A percentile compares a stretch with the other conserved stretches of the same genome.
These are phyloP conservation scores for Ochromonas danica DNA, from an alignment of 108 stramenopile genomes.

Conservation along the genomic window DNA sequence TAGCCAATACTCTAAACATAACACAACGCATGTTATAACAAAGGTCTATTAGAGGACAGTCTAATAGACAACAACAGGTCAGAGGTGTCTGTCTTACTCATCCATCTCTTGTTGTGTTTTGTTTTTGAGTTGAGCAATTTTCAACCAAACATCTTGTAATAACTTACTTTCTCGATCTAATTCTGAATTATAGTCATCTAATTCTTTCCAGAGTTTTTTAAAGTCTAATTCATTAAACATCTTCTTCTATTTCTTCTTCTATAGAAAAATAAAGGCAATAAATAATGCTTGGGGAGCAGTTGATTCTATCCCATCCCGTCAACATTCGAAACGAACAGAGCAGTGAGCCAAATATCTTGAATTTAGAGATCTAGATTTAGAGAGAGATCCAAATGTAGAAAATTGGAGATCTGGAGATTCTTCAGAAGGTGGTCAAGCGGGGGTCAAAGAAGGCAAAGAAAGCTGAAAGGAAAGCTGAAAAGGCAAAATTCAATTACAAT, in stretches of 20 bases:
- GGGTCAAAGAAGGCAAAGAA: too few species aligned
- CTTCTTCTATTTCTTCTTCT: background rate
- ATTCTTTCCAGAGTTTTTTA: slow-evolving; percentile 25
- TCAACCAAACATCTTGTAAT: slow-evolving; percentile 34
- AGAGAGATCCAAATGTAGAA: too few species aligned
- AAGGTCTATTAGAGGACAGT: background rate
- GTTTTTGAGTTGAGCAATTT: slow-evolving; percentile 21
- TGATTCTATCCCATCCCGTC: too few species aligned
- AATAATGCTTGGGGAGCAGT: background rate
- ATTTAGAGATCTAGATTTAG: too few species aligned
- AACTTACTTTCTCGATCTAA: background rate
- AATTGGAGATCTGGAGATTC: too few species aligned
- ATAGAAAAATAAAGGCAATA: background rate
- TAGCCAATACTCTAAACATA: background rate
- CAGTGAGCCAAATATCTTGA: too few species aligned
- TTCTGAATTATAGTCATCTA: slow-evolving; percentile 33
- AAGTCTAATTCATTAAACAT: slow-evolving; percentile 31
- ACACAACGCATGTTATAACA: background rate
- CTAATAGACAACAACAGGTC: background rate
- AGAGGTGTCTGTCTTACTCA: background rate
- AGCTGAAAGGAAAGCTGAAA: too few species aligned
- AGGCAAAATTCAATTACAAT: too few species aligned
- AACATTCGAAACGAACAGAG: too few species aligned
- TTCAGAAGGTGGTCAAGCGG: too few species aligned
- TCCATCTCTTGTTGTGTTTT: slow-evolving; percentile 6